Conservation (phyloP, 768 basidiomycete genomes). For the Neoboletus brunneissimus region DNA sequence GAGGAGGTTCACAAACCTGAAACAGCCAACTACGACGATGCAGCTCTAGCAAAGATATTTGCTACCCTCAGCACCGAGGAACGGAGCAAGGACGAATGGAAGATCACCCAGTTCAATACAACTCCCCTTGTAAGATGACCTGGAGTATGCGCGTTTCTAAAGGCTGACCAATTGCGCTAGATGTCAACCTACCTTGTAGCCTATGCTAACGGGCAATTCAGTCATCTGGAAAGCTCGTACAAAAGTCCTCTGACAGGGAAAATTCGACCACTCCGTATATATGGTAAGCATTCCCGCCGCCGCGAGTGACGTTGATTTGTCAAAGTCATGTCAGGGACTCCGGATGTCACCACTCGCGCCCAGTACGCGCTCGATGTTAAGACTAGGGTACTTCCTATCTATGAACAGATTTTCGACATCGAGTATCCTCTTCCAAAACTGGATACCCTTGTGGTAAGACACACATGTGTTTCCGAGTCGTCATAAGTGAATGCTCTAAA, state of each 20-base stretch:
- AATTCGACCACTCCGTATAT: slow-evolving; percentile 79
- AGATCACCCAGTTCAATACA: slow-evolving; percentile 74
- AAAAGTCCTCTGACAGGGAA: slow-evolving; percentile 77
- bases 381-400: slow-evolving; percentile 76
- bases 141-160: not conserved
- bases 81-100: slow-evolving; percentile 54
- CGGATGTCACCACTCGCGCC: slow-evolving; percentile 79
- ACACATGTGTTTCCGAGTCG: not conserved
- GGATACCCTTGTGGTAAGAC: slow-evolving; percentile 79
- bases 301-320: not conserved
- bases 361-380: slow-evolving; percentile 89
- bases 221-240: slow-evolving; percentile 70
- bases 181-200: slow-evolving; percentile 92
- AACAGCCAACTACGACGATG: slow-evolving; percentile 27
- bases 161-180: slow-evolving; percentile 16
- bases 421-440: slow-evolving; percentile 93
- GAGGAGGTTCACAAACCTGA: slow-evolving; percentile 47
- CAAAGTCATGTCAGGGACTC: slow-evolving; percentile 52
- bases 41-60: slow-evolving; percentile 41
- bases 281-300: slow-evolving; percentile 46
- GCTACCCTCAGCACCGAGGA: slow-evolving; percentile 38
- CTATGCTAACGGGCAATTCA: slow-evolving; percentile 79
- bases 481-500: slow-evolving; percentile 19
- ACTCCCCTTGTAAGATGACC: slow-evolving; percentile 60
- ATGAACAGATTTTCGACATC: slow-evolving; percentile 89